These are phyloP conservation scores for Moesziomyces sp. DNA, from an alignment of 1,284 basidiomycete genomes.

Conservation along the genomic window DNA sequence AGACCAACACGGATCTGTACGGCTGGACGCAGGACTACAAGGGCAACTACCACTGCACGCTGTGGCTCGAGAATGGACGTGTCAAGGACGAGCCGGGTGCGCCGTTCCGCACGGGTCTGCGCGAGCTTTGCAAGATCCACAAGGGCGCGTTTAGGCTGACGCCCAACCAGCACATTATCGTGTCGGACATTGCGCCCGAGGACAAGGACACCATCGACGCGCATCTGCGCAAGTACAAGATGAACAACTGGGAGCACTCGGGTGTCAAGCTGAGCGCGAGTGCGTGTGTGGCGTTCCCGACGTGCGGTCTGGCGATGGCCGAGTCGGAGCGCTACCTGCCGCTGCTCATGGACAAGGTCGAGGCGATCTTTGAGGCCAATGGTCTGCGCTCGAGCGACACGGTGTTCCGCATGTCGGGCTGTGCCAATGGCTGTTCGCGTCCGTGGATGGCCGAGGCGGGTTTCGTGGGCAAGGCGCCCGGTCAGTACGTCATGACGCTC, in stretches of 20 bases:
- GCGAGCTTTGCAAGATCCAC: conserved; percentile 91
- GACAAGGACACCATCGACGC: conserved; percentile 79
- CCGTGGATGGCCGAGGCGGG: conserved; percentile 96
- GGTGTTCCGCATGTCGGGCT: conserved; percentile 87
- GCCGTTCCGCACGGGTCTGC: conserved; percentile 91
- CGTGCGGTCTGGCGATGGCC: conserved; percentile 91
- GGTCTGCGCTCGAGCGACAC: conserved; percentile 93
- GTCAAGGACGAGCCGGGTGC: conserved; percentile 89
- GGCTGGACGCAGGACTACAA: conserved; percentile 91
- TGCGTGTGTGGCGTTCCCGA: conserved; percentile 96
- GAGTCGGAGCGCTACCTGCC: conserved; percentile 96
- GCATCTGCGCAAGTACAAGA: conserved; percentile 84
- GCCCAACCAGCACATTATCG: conserved; percentile 91
- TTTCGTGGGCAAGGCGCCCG: conserved; percentile 95
- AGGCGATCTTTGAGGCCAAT: conserved; percentile 91
- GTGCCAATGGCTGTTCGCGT: conserved; percentile 70
- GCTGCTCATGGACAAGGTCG: conserved; percentile 91
- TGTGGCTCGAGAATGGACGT: conserved; percentile 97
- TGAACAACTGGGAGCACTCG: conserved; percentile 86
- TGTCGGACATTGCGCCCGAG: conserved; percentile 79
- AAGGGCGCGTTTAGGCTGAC: conserved; percentile 88
- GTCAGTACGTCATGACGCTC: conserved; percentile 91
- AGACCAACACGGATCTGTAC: conserved; percentile 90
- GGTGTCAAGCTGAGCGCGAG: conserved; percentile 76
- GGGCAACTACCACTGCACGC: conserved; percentile 89